Evolutionary conservation across 2,329 filamentous ascomycete genomes (phyloP).

Genomic region (Pyrenochaeta sp.): DNA sequence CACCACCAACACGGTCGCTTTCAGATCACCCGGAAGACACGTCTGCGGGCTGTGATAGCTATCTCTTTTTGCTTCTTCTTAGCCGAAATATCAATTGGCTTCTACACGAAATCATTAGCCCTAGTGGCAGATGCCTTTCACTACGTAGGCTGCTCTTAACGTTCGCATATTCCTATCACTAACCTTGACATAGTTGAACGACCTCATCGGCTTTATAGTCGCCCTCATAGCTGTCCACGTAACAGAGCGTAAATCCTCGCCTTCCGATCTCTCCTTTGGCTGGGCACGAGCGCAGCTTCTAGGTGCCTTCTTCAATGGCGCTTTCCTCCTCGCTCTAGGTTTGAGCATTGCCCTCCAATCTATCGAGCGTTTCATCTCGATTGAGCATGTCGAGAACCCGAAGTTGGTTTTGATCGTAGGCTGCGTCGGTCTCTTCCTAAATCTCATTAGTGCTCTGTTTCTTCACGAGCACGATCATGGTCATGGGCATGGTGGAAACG

Average conservation of each 20-base stretch:
- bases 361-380: conserved; percentile 71
- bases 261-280: conserved; percentile 72
- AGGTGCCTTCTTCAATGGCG: conserved; percentile 82
- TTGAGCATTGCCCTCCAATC: conserved; percentile 78
- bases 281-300: conserved; percentile 78
- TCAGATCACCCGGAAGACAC: conserved; percentile 42
- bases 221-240: conserved; percentile 70
- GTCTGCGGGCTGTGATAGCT: conserved; percentile 52
- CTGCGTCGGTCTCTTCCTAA: conserved; percentile 70
- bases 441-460: conserved; percentile 71
- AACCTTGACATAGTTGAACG: conserved; percentile 65
- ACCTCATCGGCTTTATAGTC: conserved; percentile 73
- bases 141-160: conserved; percentile 64
- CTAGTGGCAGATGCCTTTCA: conserved; percentile 82
- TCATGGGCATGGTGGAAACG: conserved; percentile 46
- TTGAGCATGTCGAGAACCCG: conserved; percentile 68
- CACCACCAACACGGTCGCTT: conserved; percentile 20
- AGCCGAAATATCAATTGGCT: conserved; percentile 67
- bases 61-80: conserved; percentile 59
- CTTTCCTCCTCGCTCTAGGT: conserved; percentile 75
- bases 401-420: conserved; percentile 74
- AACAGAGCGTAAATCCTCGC: conserved; percentile 63
- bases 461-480: conserved; percentile 63
- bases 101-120: conserved; percentile 75
- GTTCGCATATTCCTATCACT: background rate